Conservation (phyloP, 345 rosid species). For the Carallia pectinifolia region DNA sequence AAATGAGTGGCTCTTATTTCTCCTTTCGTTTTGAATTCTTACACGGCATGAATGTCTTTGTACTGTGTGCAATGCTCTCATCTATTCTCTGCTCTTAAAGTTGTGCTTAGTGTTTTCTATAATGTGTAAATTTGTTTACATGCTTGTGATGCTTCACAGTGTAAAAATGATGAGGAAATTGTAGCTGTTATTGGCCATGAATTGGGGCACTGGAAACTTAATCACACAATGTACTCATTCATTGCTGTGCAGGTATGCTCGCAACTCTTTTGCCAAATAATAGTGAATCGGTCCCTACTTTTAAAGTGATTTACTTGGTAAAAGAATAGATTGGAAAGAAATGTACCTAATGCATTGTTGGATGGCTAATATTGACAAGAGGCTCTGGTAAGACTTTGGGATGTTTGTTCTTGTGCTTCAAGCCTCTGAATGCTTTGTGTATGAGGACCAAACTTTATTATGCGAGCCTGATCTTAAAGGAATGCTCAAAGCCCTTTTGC, state of each 20-base stretch:
- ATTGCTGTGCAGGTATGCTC: conserved; percentile 79
- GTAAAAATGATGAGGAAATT: conserved; percentile 88
- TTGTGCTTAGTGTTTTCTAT: too few relatives aligned
- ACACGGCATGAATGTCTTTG: too few relatives aligned
- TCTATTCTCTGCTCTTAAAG: too few relatives aligned
- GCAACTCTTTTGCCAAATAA: not conserved
- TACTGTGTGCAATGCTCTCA: too few relatives aligned
- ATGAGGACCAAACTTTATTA: not conserved
- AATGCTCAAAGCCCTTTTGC: not conserved
- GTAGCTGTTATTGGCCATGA: conserved; percentile 98
- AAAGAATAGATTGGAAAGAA: not conserved
- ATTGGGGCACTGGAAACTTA: conserved; percentile 99
- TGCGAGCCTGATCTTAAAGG: not conserved
- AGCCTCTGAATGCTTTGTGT: not conserved
- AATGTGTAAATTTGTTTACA: conserved; percentile 6
- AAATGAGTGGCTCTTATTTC: too few relatives aligned
- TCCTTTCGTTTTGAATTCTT: too few relatives aligned
- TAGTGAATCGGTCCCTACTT: too few relatives aligned
- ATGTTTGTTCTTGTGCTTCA: not conserved
- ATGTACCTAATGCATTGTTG: not conserved
- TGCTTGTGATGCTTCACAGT: conserved; percentile 47
- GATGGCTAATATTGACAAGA: not conserved
- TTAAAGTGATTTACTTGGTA: too few relatives aligned
- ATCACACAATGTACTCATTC: conserved; percentile 89
- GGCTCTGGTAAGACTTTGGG: not conserved